Percentiles rank a stretch among this genome's conserved stretches.
These are phyloP conservation scores for Suhomyces sp. DNA, from an alignment of 805 yeast genomes.

Conservation along the genomic window DNA sequence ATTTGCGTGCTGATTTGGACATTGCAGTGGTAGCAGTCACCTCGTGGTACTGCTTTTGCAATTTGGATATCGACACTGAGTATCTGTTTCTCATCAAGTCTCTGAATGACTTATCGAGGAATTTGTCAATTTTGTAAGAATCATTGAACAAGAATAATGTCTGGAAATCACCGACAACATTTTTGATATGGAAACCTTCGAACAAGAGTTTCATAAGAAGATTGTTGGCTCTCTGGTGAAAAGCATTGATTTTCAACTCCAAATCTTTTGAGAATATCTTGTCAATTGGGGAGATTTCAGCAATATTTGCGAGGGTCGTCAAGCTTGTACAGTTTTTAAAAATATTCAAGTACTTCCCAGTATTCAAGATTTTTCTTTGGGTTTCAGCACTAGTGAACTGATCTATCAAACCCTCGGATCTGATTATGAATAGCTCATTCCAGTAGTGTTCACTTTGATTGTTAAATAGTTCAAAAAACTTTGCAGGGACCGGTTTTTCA, in stretches of 20 bases:
- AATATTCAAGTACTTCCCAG: conserved; percentile 84
- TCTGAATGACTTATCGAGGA: conserved; percentile 47
- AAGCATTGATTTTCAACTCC: conserved; percentile 53
- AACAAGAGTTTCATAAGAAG: conserved; percentile 55
- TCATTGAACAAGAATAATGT: conserved; percentile 55
- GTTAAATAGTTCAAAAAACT: conserved; percentile 22
- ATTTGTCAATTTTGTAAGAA: conserved; percentile 49
- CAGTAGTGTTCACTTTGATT: conserved; percentile 59
- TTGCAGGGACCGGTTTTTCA: conserved; percentile 32
- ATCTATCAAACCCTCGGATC: conserved; percentile 70
- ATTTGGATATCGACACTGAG: conserved; percentile 26
- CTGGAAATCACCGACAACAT: conserved; percentile 50
- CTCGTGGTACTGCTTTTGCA: conserved; percentile 25
- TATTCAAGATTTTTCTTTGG: conserved; percentile 64
- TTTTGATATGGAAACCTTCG: conserved; percentile 54
- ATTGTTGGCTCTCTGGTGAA: conserved; percentile 66
- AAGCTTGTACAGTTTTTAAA: conserved; percentile 58
- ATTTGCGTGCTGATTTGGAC: neutral
- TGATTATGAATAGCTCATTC: conserved; percentile 70
- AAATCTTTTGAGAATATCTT: conserved; percentile 44
- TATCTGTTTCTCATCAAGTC: conserved; percentile 50
- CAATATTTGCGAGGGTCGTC: conserved; percentile 28
- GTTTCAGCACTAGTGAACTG: conserved; percentile 54
- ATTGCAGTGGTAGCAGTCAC: conserved; percentile 3
- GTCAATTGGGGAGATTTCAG: conserved; percentile 29